Conservation (phyloP, 1,139 yeast species). For the Suhomyces wounanorum region DNA sequence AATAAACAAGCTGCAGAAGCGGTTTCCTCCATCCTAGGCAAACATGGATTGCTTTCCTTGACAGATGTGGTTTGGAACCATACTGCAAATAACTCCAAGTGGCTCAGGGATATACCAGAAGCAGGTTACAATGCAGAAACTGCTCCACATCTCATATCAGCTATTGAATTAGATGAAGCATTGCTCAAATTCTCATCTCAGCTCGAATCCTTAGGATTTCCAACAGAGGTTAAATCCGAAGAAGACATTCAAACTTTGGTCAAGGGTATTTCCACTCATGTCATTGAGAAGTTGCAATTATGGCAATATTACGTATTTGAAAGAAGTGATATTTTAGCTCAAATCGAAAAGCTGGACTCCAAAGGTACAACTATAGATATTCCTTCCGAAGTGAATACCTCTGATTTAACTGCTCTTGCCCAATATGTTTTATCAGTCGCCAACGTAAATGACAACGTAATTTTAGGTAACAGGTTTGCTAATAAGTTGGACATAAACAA, state of each 20-base stretch:
- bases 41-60: slow-evolving; percentile 68
- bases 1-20: slow-evolving; percentile 33
- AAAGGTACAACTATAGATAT: slow-evolving; percentile 29
- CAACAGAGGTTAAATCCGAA: slow-evolving; percentile 50
- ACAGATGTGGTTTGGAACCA: slow-evolving; percentile 95
- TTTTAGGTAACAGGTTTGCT: slow-evolving; percentile 44
- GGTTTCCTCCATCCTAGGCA: slow-evolving; percentile 45
- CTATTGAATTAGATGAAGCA: slow-evolving; percentile 77
- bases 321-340: slow-evolving; percentile 37
- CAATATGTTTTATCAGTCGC: slow-evolving; percentile 49
- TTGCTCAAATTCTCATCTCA: slow-evolving; percentile 64
- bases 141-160: slow-evolving; percentile 85
- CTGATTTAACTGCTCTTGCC: slow-evolving; percentile 48
- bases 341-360: slow-evolving; percentile 32
- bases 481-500: slow-evolving; percentile 54
- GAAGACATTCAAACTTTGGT: slow-evolving; percentile 61
- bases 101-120: slow-evolving; percentile 87
- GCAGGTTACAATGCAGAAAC: slow-evolving; percentile 84
- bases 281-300: slow-evolving; percentile 62
- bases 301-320: slow-evolving; percentile 90
- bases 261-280: slow-evolving; percentile 68
- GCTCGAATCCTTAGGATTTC: slow-evolving; percentile 58
- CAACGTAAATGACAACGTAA: slow-evolving; percentile 25
- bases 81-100: slow-evolving; percentile 84
- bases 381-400: slow-evolving; percentile 33